A percentile compares a stretch with the other conserved stretches of the same genome.
phyloP scores from a whole-genome alignment of 495 filamentous ascomycete genomes.

The Aspergillus affinis region DNA sequence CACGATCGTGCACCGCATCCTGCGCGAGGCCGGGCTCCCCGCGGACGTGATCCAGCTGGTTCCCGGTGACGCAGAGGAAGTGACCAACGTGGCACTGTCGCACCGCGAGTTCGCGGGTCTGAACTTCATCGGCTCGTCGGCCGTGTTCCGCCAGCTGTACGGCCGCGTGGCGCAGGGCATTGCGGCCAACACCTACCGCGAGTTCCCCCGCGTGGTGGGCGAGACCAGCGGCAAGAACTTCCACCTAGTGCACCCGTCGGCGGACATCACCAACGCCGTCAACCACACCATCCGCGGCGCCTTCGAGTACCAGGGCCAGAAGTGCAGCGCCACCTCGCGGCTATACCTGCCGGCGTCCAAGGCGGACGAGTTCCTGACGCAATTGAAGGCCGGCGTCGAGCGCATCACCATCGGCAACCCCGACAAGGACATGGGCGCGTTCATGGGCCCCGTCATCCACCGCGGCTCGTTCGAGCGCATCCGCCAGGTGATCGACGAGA shows the following conservation, averaged over 20 bases:
- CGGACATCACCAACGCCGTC: constrained; percentile 73
- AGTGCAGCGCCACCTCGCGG: constrained; percentile 81
- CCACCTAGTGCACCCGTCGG: constrained; percentile 74
- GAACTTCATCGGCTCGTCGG: constrained; percentile 79
- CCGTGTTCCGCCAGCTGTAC: constrained; percentile 76
- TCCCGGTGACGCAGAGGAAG: constrained; percentile 71
- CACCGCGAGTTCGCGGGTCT: constrained; percentile 73
- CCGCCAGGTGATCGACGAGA: constrained; percentile 60
- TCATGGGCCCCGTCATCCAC: constrained; percentile 81
- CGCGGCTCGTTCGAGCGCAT: constrained; percentile 70
- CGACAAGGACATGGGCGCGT: constrained; percentile 58
- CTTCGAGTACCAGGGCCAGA: constrained; percentile 90
- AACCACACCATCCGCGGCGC: constrained; percentile 81
- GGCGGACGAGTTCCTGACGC: constrained; percentile 58
- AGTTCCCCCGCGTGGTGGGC: constrained; percentile 79
- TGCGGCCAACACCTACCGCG: constrained; percentile 64
- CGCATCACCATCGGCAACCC: constrained; percentile 57
- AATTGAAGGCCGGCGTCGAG: constrained; percentile 45
- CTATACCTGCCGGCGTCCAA: constrained; percentile 69
- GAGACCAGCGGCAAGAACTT: constrained; percentile 95
- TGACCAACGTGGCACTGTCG: constrained; percentile 65
- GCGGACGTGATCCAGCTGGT: constrained; percentile 81
- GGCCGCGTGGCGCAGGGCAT: constrained; percentile 68
- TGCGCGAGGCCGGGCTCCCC: constrained; percentile 85
- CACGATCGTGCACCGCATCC: constrained; percentile 74